Evolutionary conservation across 2,329 filamentous ascomycete species (phyloP).

Genomic region (Mycogone perniciosa): DNA sequence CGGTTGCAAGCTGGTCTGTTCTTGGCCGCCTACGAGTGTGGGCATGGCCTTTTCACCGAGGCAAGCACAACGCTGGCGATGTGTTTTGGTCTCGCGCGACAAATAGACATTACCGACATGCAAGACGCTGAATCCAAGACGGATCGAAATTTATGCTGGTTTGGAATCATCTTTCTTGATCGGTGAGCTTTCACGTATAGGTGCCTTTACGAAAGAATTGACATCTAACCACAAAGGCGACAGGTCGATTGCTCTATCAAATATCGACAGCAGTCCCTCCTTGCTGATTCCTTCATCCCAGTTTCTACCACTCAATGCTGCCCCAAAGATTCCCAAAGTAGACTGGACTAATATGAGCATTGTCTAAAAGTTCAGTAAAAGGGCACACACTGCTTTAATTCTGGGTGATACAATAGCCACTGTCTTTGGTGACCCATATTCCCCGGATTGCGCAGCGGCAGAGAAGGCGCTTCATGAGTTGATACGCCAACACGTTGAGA

Average conservation of each 20-base stretch:
- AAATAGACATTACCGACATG: not conserved
- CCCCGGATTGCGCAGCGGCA: not conserved
- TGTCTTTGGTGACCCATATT: not conserved
- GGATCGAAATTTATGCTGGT: not conserved
- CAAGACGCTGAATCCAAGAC: not conserved
- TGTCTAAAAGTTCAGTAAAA: not conserved
- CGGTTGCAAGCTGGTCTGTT: conserved; percentile 5
- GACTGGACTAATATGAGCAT: not conserved
- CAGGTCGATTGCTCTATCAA: conserved; percentile 2
- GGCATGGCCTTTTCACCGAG: conserved; percentile 1
- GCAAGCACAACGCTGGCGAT: conserved; percentile 1
- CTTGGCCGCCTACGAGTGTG: conserved; percentile 3
- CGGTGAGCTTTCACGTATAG: not conserved
- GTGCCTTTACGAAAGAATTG: not conserved
- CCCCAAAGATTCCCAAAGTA: not conserved
- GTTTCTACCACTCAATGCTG: not conserved
- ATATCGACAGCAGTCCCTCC: not conserved
- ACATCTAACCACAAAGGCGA: not conserved
- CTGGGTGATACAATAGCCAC: not conserved
- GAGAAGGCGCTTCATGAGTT: conserved; percentile 2
- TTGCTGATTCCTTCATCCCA: not conserved
- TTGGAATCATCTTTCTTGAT: conserved; percentile 3
- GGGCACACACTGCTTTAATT: not conserved
- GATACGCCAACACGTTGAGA: not conserved
- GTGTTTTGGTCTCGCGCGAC: conserved; percentile 4